These are phyloP conservation scores for Pleurotus giganteus DNA, from an alignment of 768 basidiomycete species.

Conservation along the genomic window DNA sequence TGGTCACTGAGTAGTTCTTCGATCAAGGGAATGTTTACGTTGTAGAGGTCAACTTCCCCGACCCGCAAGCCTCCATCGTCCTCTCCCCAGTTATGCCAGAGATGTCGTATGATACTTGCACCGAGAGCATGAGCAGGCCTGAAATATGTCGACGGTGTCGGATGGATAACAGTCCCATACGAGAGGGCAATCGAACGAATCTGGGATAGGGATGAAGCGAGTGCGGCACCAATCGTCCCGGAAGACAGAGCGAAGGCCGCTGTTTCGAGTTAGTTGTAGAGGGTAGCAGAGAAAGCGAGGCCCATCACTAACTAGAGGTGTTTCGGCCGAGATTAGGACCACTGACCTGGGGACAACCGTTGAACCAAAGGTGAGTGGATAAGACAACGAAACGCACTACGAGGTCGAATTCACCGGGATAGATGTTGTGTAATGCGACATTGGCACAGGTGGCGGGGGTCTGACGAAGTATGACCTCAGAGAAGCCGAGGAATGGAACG, in stretches of 20 bases:
- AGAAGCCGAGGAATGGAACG: conserved; percentile 7
- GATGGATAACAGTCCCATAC: conserved; percentile 76
- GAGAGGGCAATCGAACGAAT: conserved; percentile 83
- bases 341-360: conserved; percentile 53
- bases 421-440: conserved; percentile 87
- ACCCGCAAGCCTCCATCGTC: conserved; percentile 57
- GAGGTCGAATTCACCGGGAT: conserved; percentile 84
- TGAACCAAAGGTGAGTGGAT: not conserved
- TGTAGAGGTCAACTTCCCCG: conserved; percentile 80
- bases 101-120: conserved; percentile 60
- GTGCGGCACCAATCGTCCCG: conserved; percentile 89
- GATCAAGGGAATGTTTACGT: conserved; percentile 84
- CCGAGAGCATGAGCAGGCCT: conserved; percentile 75
- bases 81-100: conserved; percentile 86
- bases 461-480: conserved; percentile 30
- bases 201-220: conserved; percentile 72
- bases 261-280: conserved; percentile 22
- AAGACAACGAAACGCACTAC: conserved; percentile 49
- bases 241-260: conserved; percentile 89
- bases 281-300: conserved; percentile 2
- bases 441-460: conserved; percentile 93
- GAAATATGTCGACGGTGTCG: conserved; percentile 56
- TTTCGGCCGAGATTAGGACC: conserved; percentile 88
- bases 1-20: conserved; percentile 56
- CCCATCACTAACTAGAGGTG: conserved; percentile 59